Conservation (phyloP, 2,329 filamentous ascomycete genomes). For the Beauveria asiatica region DNA sequence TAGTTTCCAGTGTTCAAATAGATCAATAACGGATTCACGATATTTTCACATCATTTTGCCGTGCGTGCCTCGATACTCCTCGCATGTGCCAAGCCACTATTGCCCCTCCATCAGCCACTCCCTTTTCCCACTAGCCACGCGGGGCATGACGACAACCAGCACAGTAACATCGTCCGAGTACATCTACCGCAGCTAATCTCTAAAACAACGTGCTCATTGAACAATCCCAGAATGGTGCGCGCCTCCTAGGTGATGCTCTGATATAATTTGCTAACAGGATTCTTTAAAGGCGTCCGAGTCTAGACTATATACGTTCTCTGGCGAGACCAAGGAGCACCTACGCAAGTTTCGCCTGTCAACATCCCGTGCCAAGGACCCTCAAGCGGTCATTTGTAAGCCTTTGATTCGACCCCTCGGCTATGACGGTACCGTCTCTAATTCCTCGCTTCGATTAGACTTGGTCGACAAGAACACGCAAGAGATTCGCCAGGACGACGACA, state of each 20-base stretch:
- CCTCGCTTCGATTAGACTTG: slow-evolving; percentile 50
- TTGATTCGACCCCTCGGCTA: not conserved
- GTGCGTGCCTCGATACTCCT: not conserved
- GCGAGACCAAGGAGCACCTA: slow-evolving; percentile 79
- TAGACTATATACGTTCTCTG: slow-evolving; percentile 84
- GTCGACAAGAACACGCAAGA: slow-evolving; percentile 89
- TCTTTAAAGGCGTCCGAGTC: slow-evolving; percentile 58
- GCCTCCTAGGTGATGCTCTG: no score
- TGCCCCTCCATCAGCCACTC: slow-evolving; percentile 10
- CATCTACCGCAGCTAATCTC: not conserved
- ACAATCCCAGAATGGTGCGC: not conserved
- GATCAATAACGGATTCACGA: not conserved
- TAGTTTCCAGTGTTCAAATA: not conserved
- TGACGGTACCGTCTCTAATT: not conserved
- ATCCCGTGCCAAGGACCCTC: slow-evolving; percentile 74
- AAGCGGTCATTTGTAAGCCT: slow-evolving; percentile 86
- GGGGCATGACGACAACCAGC: slow-evolving; percentile 11
- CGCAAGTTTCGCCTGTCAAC: slow-evolving; percentile 92
- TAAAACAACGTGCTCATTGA: not conserved
- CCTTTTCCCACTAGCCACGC: slow-evolving; percentile 3
- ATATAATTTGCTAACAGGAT: not conserved
- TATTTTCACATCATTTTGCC: not conserved
- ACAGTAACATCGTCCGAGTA: not conserved
- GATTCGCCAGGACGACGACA: slow-evolving; percentile 73
- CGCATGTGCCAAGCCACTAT: not conserved